Conservation (phyloP, 257 asterid species). For the Solanum peruvianum region DNA sequence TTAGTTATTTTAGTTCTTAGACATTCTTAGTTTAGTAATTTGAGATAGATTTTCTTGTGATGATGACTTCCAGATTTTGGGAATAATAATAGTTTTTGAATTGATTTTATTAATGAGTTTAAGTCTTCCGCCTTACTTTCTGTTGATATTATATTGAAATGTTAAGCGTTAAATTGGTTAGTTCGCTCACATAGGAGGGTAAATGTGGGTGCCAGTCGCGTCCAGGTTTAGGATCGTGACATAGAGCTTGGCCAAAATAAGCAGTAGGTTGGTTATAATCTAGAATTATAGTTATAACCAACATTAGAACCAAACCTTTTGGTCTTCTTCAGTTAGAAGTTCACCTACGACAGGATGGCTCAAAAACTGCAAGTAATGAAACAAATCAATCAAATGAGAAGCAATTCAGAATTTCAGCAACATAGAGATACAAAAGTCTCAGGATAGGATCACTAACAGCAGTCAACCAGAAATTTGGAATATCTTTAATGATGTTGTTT, state of each 20-base stretch:
- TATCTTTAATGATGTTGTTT: constrained; percentile 54
- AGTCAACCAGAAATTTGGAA: constrained; percentile 95
- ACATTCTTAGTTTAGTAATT: too few relatives aligned
- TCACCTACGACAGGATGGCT: constrained; percentile 89
- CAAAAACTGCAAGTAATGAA: constrained; percentile 44
- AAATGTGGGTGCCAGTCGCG: too few relatives aligned
- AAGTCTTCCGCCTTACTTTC: too few relatives aligned
- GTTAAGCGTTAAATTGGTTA: too few relatives aligned
- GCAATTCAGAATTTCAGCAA: neutral
- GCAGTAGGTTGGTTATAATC: neutral
- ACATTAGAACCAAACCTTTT: constrained; percentile 1
- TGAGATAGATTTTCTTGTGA: too few relatives aligned
- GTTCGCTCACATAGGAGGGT: too few relatives aligned
- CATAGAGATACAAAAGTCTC: neutral
- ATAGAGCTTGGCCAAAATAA: neutral
- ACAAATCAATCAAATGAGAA: neutral
- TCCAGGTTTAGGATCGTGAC: too few relatives aligned
- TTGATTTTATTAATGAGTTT: too few relatives aligned
- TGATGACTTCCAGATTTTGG: too few relatives aligned
- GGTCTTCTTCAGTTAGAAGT: constrained; percentile 88
- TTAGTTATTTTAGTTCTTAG: too few relatives aligned
- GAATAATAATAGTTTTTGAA: too few relatives aligned
- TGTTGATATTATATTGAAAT: too few relatives aligned
- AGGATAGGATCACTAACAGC: constrained; percentile 50
- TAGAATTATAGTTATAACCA: neutral